A percentile compares a stretch with the other conserved stretches of the same genome.
Conservation (phyloP, 2,329 filamentous ascomycete genomes). For the Achaetomium macrosporum region DNA sequence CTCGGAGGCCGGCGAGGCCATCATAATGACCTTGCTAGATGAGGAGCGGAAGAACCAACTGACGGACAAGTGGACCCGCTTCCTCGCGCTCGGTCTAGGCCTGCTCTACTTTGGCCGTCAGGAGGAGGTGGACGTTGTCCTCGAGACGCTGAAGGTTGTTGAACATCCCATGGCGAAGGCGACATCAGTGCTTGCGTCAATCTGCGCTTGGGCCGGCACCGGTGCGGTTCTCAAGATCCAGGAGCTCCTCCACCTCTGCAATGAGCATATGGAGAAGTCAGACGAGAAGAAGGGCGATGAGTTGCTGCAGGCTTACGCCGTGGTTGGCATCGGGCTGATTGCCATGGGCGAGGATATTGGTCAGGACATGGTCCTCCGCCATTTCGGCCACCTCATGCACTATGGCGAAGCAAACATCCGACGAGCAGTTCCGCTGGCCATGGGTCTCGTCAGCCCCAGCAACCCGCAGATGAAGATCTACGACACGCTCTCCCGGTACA, state of each 20-base stretch:
- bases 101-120: conserved; percentile 94
- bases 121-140: conserved; percentile 96
- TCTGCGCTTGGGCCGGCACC: conserved; percentile 96
- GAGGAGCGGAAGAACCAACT: conserved; percentile 86
- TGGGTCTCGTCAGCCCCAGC: conserved; percentile 93
- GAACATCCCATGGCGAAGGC: conserved; percentile 96
- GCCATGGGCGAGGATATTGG: conserved; percentile 98
- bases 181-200: conserved; percentile 89
- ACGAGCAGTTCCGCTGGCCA: conserved; percentile 88
- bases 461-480: conserved; percentile 99
- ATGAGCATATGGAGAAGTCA: conserved; percentile 90
- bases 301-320: conserved; percentile 90
- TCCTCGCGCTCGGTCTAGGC: conserved; percentile 89
- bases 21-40: conserved; percentile 87
- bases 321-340: conserved; percentile 87
- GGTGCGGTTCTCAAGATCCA: conserved; percentile 96
- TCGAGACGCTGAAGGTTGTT: conserved; percentile 94
- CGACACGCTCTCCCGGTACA: conserved; percentile 94
- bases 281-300: conserved; percentile 95
- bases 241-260: conserved; percentile 95
- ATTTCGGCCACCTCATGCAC: conserved; percentile 98
- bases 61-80: conserved; percentile 97
- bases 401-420: conserved; percentile 97
- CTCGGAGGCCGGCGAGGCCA: conserved; percentile 83
- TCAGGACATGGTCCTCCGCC: conserved; percentile 96